These are phyloP conservation scores for Magnusiomyces magnusii DNA, from an alignment of 1,139 yeast genomes.

Conservation along the genomic window DNA sequence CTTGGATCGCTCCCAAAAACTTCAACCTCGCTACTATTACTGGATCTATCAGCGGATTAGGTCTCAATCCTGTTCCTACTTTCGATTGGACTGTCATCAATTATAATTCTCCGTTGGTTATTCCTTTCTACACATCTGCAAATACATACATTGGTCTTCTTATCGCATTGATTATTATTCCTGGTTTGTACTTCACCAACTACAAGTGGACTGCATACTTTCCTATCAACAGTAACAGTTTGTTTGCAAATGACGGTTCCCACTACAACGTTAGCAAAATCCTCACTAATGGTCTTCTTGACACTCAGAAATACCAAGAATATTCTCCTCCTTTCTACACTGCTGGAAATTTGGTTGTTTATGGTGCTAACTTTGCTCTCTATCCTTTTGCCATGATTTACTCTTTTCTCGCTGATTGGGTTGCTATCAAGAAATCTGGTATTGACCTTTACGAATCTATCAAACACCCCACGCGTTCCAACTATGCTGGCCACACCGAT, in stretches of 20 bases:
- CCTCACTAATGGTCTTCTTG: conserved; percentile 36
- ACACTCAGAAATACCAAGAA: conserved; percentile 27
- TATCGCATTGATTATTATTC: conserved; percentile 37
- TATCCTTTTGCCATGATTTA: conserved; percentile 27
- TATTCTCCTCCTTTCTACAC: conserved; percentile 44
- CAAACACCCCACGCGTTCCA: conserved; percentile 25
- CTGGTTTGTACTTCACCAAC: conserved; percentile 45
- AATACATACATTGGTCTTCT: conserved; percentile 40
- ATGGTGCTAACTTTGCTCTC: conserved; percentile 30
- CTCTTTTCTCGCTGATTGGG: conserved; percentile 22
- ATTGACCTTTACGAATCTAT: conserved; percentile 25
- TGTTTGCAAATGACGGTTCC: conserved; percentile 45
- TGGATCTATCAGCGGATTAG: conserved; percentile 46
- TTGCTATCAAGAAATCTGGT: conserved; percentile 1
- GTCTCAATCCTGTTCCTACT: conserved; percentile 45
- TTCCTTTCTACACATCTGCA: conserved; percentile 43
- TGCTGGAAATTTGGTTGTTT: conserved; percentile 37
- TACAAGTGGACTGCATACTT: conserved; percentile 45
- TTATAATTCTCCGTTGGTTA: conserved; percentile 32
- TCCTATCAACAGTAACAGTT: conserved; percentile 46
- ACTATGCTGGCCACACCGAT: conserved; percentile 23
- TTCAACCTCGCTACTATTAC: conserved; percentile 46
- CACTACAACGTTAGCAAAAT: conserved; percentile 39
- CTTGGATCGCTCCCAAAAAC: conserved; percentile 54
- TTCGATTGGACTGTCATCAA: conserved; percentile 43